phyloP scores from a whole-genome alignment of 306 rosid species.

The Urtica urens region DNA sequence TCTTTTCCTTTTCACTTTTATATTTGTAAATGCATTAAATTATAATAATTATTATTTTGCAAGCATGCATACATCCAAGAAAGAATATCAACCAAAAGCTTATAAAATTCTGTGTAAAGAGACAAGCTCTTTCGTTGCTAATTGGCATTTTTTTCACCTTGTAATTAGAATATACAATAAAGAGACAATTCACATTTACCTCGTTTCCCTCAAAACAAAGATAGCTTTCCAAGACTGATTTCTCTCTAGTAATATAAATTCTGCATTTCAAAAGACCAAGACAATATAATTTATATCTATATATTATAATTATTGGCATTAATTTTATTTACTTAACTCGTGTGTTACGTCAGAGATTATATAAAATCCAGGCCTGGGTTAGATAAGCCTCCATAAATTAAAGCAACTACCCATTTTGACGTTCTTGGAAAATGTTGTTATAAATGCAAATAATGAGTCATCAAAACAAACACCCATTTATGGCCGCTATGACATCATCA shows the following conservation, averaged over 20 bases:
- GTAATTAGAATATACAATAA: not conserved
- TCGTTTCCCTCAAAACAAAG: not conserved
- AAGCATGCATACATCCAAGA: too few relatives aligned
- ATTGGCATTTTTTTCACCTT: not conserved
- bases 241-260: not conserved
- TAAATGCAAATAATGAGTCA: conserved; percentile 7
- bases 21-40: not conserved
- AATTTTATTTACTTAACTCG: not conserved
- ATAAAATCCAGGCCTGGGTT: not conserved
- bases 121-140: not conserved
- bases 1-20: not conserved
- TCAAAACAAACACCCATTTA: conserved; percentile 12
- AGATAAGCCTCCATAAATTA: not conserved
- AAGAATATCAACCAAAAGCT: too few relatives aligned
- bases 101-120: not conserved
- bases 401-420: not conserved
- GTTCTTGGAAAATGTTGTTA: conserved; percentile 10
- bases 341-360: not conserved
- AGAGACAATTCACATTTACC: not conserved
- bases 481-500: conserved; percentile 3
- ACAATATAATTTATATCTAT: too few relatives aligned
- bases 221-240: not conserved
- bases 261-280: too few relatives aligned
- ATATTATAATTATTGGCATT: not conserved
- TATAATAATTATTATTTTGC: not conserved